These are phyloP conservation scores for Kwoniella europaea DNA, from an alignment of 768 basidiomycete species.

Conservation along the genomic window DNA sequence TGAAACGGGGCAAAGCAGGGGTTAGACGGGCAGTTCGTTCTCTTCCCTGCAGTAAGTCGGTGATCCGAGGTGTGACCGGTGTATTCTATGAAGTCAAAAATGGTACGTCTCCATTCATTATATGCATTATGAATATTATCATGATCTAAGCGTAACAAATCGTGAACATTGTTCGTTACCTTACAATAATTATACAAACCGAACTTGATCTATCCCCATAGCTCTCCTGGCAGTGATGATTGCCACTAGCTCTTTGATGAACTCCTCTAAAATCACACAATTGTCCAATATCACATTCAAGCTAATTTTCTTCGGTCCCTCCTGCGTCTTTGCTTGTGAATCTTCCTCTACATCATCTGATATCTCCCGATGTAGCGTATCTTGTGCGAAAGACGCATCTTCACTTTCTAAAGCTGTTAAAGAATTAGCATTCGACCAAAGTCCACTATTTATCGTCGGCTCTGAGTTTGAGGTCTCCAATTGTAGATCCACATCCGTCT, in stretches of 20 bases:
- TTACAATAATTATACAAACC: slow-evolving; percentile 7
- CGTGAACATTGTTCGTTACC: background rate
- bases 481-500: slow-evolving; percentile 74
- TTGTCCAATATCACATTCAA: slow-evolving; percentile 88
- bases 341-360: slow-evolving; percentile 50
- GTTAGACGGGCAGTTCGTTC: too few species aligned
- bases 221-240: slow-evolving; percentile 43
- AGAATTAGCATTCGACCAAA: slow-evolving; percentile 66
- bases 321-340: slow-evolving; percentile 10
- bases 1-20: background rate
- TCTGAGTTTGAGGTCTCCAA: slow-evolving; percentile 66
- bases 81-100: background rate
- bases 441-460: slow-evolving; percentile 63
- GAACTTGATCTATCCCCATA: slow-evolving; percentile 49
- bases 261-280: slow-evolving; percentile 91
- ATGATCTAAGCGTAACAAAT: background rate
- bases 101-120: background rate
- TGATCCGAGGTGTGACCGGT: background rate
- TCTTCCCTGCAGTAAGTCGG: too few species aligned
- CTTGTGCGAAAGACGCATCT: background rate
- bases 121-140: background rate
- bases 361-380: background rate
- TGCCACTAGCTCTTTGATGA: slow-evolving; percentile 74
- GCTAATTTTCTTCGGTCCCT: slow-evolving; percentile 64
- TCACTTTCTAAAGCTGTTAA: background rate